Evolutionary conservation across 495 filamentous ascomycete species (phyloP).

Genomic region (Penicillium pancosmium): DNA sequence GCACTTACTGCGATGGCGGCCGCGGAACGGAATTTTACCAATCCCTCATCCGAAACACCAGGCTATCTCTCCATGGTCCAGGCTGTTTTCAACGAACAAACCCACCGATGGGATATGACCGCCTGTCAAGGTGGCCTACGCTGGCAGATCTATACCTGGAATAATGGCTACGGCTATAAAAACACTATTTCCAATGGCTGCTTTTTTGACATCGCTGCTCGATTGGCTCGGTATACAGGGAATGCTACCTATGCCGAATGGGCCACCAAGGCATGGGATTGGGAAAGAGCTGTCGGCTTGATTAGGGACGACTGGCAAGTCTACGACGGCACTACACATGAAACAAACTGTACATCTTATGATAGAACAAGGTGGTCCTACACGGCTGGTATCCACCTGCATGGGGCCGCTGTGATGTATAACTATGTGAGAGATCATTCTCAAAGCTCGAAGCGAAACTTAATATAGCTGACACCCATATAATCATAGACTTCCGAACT

Average conservation of each 20-base stretch:
- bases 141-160: conserved; percentile 80
- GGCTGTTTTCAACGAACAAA: conserved; percentile 73
- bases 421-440: conserved; percentile 19
- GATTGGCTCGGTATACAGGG: conserved; percentile 71
- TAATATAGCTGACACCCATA: background rate
- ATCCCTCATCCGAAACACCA: conserved; percentile 52
- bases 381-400: conserved; percentile 18
- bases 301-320: conserved; percentile 59
- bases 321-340: conserved; percentile 61
- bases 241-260: conserved; percentile 73
- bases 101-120: conserved; percentile 64
- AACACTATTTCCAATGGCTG: conserved; percentile 75
- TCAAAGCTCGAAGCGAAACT: background rate
- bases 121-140: conserved; percentile 69
- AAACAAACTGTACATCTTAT: conserved; percentile 32
- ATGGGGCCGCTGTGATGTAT: conserved; percentile 24
- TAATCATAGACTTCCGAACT: conserved; percentile 12
- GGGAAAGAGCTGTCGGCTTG: conserved; percentile 61
- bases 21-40: conserved; percentile 70
- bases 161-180: conserved; percentile 76
- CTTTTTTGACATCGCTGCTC: conserved; percentile 75
- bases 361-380: conserved; percentile 20
- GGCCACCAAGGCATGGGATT: conserved; percentile 71
- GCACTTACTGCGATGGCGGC: conserved; percentile 75
- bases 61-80: conserved; percentile 74